A percentile compares a stretch with the other conserved stretches of the same genome.
Conservation (phyloP, 192 early-diverging fungal genomes). For the Rhizophagus sp. region DNA sequence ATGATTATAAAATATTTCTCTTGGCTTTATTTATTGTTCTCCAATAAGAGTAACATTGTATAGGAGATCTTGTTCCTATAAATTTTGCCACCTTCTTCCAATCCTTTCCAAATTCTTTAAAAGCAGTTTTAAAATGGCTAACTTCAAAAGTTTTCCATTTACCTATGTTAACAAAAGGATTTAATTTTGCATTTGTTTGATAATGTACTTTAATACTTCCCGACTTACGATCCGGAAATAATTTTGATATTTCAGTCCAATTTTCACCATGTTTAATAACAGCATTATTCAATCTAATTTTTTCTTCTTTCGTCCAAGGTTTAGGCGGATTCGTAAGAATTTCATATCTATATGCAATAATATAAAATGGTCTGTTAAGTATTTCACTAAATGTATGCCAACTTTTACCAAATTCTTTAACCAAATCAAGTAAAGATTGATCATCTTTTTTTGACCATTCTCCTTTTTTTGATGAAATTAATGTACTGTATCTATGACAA, state of each 20-base stretch:
- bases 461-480: no score
- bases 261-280: neutral
- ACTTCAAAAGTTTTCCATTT: neutral
- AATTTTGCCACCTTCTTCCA: neutral
- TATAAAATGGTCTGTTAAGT: no score
- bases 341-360: no score
- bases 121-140: neutral
- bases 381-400: no score
- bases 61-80: neutral
- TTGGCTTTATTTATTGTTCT: no score
- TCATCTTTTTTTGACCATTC: no score
- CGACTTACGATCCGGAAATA: neutral
- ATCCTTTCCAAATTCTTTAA: neutral
- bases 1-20: no score
- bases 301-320: neutral
- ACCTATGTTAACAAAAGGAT: neutral
- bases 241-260: neutral
- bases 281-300: neutral
- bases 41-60: neutral
- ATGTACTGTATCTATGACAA: no score
- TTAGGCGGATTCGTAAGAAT: neutral
- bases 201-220: neutral
- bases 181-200: neutral
- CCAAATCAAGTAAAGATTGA: no score
- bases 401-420: no score